Percentiles rank a stretch among this genome's conserved stretches.
These are phyloP conservation scores for Raffaelea arxii DNA, from an alignment of 2,329 filamentous ascomycete species.

Conservation along the genomic window DNA sequence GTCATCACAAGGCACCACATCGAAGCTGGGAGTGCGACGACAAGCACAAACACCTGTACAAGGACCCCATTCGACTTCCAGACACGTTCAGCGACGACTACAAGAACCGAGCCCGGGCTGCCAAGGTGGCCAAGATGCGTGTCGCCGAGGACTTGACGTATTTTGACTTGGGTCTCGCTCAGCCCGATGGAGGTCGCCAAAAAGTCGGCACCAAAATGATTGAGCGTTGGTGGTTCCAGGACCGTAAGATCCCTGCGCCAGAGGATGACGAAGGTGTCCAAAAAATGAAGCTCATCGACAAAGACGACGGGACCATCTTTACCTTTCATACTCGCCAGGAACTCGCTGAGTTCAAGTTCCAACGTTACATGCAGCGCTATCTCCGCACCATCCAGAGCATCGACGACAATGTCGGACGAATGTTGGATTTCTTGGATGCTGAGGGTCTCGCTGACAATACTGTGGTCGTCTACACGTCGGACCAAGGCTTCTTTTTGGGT, in stretches of 20 bases:
- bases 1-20: constrained; percentile 46
- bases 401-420: constrained; percentile 40
- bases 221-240: not conserved
- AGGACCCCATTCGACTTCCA: constrained; percentile 33
- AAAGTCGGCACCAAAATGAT: constrained; percentile 23
- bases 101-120: constrained; percentile 40
- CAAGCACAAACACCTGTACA: constrained; percentile 38
- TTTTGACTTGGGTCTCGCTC: constrained; percentile 38
- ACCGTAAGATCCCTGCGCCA: constrained; percentile 28
- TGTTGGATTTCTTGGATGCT: constrained; percentile 35
- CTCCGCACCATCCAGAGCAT: constrained; percentile 41
- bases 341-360: constrained; percentile 43
- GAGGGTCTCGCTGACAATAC: constrained; percentile 34
- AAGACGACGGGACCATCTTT: constrained; percentile 34
- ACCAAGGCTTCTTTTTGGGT: constrained; percentile 46
- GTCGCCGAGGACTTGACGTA: constrained; percentile 42
- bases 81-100: constrained; percentile 45
- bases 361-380: constrained; percentile 47
- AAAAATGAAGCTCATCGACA: constrained; percentile 28
- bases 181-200: constrained; percentile 35
- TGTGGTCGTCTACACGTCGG: constrained; percentile 42
- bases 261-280: constrained; percentile 21
- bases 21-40: constrained; percentile 40
- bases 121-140: constrained; percentile 39
- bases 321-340: constrained; percentile 30